Evolutionary conservation across 1,284 basidiomycete species (phyloP).

Genomic region (Rhodofomes roseus): DNA sequence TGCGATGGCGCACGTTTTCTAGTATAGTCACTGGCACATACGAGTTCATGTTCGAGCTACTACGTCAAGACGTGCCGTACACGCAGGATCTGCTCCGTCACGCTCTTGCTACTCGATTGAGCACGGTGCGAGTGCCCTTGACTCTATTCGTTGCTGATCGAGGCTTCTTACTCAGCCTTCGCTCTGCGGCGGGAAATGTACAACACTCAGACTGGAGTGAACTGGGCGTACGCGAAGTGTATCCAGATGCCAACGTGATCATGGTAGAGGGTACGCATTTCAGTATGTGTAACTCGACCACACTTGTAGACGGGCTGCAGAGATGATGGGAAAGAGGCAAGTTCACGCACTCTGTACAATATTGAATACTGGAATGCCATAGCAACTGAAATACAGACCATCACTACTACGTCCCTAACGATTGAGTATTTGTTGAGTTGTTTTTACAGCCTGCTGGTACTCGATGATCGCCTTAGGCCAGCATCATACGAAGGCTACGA

Average conservation of each 20-base stretch:
- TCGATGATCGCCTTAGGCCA: no score
- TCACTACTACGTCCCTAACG: no score
- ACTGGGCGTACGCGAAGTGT: not conserved
- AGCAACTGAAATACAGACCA: no score
- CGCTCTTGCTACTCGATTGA: not conserved
- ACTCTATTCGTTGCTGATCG: not conserved
- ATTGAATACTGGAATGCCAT: no score
- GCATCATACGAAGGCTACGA: no score
- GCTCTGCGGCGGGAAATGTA: not conserved
- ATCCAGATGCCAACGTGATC: not conserved
- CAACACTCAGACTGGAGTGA: not conserved
- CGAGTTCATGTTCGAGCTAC: slow-evolving; percentile 1
- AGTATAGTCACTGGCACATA: not conserved
- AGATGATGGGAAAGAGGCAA: not conserved
- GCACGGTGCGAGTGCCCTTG: not conserved
- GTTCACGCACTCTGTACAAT: no score
- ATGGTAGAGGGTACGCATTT: not conserved
- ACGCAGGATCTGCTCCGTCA: not conserved
- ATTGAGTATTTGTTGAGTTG: no score
- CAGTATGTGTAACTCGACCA: not conserved
- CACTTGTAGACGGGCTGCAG: not conserved
- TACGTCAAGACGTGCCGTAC: not conserved
- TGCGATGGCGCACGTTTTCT: not conserved
- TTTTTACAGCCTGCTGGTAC: no score
- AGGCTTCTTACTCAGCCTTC: not conserved